A percentile compares a stretch with the other conserved stretches of the same genome.
Conservation (phyloP, 2,329 filamentous ascomycete genomes). For the Fusarium redolens region DNA sequence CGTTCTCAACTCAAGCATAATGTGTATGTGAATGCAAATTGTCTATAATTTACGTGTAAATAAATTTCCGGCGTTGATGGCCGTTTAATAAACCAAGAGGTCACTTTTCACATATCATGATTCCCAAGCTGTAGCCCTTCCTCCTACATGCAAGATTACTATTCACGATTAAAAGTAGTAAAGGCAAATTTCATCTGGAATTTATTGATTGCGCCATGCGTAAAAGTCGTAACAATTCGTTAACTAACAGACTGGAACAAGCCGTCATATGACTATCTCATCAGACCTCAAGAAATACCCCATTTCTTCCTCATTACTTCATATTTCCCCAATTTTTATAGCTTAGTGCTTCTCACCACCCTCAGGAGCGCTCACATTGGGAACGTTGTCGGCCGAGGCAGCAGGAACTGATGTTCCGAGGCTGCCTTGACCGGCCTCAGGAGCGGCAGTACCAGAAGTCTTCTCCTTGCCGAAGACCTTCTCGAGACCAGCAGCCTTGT, state of each 20-base stretch:
- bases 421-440: slow-evolving; percentile 29
- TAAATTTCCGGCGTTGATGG: too few relatives aligned
- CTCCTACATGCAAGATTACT: accelerated
- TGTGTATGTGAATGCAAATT: too few relatives aligned
- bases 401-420: slow-evolving; percentile 36
- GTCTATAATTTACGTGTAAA: neutral
- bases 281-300: slow-evolving; percentile 7
- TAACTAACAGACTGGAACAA: slow-evolving; percentile 19
- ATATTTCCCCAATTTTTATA: neutral
- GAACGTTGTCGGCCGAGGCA: slow-evolving; percentile 32
- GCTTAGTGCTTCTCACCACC: slow-evolving; percentile 39
- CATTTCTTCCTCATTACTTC: slow-evolving; percentile 5
- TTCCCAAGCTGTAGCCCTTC: neutral
- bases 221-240: slow-evolving; percentile 42
- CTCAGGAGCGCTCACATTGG: slow-evolving; percentile 40
- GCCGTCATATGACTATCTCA: slow-evolving; percentile 8
- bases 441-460: slow-evolving; percentile 36
- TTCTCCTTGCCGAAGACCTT: slow-evolving; percentile 68
- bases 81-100: too few relatives aligned
- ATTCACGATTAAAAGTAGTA: neutral
- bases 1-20: too few relatives aligned
- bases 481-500: slow-evolving; percentile 69
- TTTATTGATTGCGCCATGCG: slow-evolving; percentile 34
- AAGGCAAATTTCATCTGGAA: slow-evolving; percentile 13
- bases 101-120: neutral